Evolutionary conservation across 495 filamentous ascomycete species (phyloP).

Genomic region (Podospora appendiculata): DNA sequence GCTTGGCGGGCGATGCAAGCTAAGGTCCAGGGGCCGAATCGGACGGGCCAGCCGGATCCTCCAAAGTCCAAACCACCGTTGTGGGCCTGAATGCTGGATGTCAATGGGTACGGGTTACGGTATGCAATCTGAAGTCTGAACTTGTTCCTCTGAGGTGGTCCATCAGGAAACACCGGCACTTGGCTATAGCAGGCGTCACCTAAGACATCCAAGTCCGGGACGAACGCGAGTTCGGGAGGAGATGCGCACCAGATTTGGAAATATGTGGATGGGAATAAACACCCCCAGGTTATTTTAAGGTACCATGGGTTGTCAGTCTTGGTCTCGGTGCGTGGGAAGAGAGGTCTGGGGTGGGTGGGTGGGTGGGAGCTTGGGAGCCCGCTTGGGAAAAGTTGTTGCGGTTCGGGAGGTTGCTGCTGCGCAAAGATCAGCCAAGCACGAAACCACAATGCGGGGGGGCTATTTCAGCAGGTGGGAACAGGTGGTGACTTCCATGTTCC

Average conservation of each 20-base stretch:
- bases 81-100: background rate
- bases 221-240: conserved; percentile 17
- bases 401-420: background rate
- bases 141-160: background rate
- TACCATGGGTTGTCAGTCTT: background rate
- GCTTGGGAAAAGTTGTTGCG: background rate
- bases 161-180: conserved; percentile 17
- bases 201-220: conserved; percentile 18
- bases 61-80: no score
- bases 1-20: no score
- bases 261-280: conserved; percentile 5
- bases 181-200: conserved; percentile 17
- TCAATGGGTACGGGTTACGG: conserved; percentile 1
- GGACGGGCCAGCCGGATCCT: no score
- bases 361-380: no score
- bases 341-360: background rate
- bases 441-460: background rate
- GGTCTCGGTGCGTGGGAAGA: background rate
- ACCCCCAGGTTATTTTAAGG: conserved; percentile 7
- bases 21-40: no score
- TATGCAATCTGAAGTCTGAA: background rate
- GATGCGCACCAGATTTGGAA: conserved; percentile 2
- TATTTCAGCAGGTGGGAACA: background rate
- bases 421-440: background rate
- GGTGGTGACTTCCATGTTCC: background rate